Conservation (phyloP, 2,329 filamentous ascomycete species). For the Trichoderma sp. region DNA sequence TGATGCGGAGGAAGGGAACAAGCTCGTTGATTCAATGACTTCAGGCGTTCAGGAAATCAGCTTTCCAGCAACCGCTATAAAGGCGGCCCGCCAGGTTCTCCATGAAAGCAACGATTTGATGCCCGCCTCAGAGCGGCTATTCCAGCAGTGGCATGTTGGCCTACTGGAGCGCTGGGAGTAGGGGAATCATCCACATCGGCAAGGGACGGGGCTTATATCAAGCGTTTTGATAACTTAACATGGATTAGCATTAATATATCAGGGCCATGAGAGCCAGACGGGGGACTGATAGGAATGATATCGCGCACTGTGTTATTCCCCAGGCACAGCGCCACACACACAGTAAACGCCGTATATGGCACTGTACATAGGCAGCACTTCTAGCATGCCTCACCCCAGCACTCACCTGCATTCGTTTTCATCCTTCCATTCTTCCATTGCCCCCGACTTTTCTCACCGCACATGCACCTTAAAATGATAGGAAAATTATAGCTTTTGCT, state of each 20-base stretch:
- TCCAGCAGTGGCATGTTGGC: conserved; percentile 69
- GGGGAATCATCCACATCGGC: not conserved
- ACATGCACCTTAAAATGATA: not conserved
- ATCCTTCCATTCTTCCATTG: not conserved
- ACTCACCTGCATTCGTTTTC: not conserved
- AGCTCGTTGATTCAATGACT: conserved; percentile 52
- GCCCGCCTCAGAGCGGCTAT: conserved; percentile 57
- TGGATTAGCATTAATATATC: not conserved
- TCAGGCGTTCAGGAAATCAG: conserved; percentile 62
- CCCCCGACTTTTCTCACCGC: not conserved
- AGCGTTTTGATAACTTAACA: not conserved
- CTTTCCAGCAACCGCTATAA: conserved; percentile 54
- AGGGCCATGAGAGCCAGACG: not conserved
- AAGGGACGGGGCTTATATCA: not conserved
- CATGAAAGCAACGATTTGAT: conserved; percentile 52
- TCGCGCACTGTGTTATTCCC: not conserved
- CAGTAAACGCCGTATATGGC: not conserved
- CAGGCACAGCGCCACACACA: not conserved
- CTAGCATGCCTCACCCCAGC: not conserved
- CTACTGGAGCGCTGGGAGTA: conserved; percentile 51
- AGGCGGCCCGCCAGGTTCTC: conserved; percentile 47
- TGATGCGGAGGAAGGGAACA: conserved; percentile 46
- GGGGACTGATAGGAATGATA: not conserved
- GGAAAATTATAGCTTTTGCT: not conserved
- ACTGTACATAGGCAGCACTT: conserved; percentile 16